A percentile compares a stretch with the other conserved stretches of the same genome.
Conservation (phyloP, 768 basidiomycete species). For the Leccinum olivaceopallidum region DNA sequence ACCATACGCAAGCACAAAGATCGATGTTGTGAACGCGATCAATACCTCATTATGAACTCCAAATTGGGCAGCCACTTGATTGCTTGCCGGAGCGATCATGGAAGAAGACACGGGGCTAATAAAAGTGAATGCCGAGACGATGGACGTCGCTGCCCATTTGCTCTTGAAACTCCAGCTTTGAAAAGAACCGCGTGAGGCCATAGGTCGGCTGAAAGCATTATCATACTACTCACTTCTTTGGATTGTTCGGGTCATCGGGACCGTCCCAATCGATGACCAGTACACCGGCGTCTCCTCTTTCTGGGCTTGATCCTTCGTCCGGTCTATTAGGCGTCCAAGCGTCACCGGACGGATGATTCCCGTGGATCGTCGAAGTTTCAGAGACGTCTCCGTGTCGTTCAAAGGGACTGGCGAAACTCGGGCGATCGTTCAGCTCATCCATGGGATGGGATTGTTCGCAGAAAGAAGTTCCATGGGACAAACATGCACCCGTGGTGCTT, state of each 20-base stretch:
- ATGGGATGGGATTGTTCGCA: not conserved
- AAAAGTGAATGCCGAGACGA: slow-evolving; percentile 69
- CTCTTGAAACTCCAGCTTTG: slow-evolving; percentile 54
- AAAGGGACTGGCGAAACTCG: not conserved
- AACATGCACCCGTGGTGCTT: not conserved
- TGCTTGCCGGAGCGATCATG: slow-evolving; percentile 68
- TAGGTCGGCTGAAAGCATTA: not conserved
- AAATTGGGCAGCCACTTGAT: slow-evolving; percentile 52
- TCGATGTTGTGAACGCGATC: slow-evolving; percentile 59
- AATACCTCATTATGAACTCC: slow-evolving; percentile 50
- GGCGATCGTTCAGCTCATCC: not conserved
- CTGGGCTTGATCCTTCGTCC: not conserved
- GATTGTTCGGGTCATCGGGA: slow-evolving; percentile 56
- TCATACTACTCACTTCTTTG: slow-evolving; percentile 49
- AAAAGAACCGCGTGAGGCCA: not conserved
- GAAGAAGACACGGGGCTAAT: slow-evolving; percentile 70
- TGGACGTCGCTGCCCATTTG: slow-evolving; percentile 67
- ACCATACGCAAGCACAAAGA: slow-evolving; percentile 65
- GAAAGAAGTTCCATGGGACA: not conserved
- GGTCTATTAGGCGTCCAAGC: not conserved
- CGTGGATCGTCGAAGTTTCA: not conserved
- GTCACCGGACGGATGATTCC: not conserved
- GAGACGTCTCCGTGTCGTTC: not conserved
- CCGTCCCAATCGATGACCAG: slow-evolving; percentile 64
- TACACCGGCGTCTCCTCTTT: not conserved